phyloP scores from a whole-genome alignment of 306 rosid genomes.

The Trifolium dubium region DNA sequence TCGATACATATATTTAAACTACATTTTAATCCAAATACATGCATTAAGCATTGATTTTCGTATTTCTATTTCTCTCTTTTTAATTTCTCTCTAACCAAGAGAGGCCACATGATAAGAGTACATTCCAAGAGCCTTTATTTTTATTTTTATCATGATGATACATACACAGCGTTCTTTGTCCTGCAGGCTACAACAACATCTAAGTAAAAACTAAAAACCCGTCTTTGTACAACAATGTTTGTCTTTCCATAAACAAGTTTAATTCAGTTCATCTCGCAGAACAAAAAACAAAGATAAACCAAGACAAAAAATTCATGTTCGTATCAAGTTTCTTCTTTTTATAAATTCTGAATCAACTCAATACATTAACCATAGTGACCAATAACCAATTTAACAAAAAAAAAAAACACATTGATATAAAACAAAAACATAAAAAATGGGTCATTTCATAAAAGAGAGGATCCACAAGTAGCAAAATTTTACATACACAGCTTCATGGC shows the following conservation, averaged over 20 bases:
- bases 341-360: slow-evolving; percentile 33
- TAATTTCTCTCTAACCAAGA: too few relatives aligned
- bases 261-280: not conserved
- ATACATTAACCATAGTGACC: not conserved
- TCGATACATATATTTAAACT: too few relatives aligned
- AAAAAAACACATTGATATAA: not conserved
- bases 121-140: too few relatives aligned
- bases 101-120: too few relatives aligned
- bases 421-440: slow-evolving; percentile 25
- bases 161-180: too few relatives aligned
- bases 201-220: too few relatives aligned
- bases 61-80: too few relatives aligned
- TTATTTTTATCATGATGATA: too few relatives aligned
- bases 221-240: too few relatives aligned
- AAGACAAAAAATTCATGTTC: not conserved
- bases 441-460: slow-evolving; percentile 52
- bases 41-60: too few relatives aligned
- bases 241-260: not conserved
- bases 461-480: slow-evolving; percentile 40
- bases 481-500: slow-evolving; percentile 50
- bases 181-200: too few relatives aligned
- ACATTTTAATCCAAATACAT: too few relatives aligned
- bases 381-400: not conserved
- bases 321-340: slow-evolving; percentile 38
- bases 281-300: not conserved